Evolutionary conservation across 495 filamentous ascomycete genomes (phyloP), one percentile per base, ranked within the genome.

Genomic region (Aspergillus affinis): DNA sequence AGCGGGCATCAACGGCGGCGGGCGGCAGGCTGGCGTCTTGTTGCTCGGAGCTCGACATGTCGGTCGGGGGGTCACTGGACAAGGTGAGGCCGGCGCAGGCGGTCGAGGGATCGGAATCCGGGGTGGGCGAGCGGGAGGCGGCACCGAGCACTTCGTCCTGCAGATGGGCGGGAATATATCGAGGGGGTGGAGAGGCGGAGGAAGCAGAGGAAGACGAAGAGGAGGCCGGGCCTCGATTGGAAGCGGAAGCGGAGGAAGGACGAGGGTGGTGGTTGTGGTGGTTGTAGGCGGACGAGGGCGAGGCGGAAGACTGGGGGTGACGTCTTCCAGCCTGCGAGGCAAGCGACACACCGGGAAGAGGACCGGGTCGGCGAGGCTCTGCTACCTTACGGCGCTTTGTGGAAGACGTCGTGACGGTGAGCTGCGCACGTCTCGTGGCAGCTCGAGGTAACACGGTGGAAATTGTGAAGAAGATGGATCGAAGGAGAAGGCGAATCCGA

Each of bases 361-460:
- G 48, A 57, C 64, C 63, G 65, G 69, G 71, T 72, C 66, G 73
- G 66, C 69, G 68, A 71, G 80, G 78, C 72, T 82, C 83, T 67
- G 82, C 86, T 75, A 92, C 83, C 83, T 89, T 92, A 74, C 91
- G 84, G 86, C 91, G 92, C 88, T 95, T 95, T 82, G 82, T 82
- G 78, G 88, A 90, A 86, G 90, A 90, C 90, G 89, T 92, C 72
- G 83, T 92, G 89, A 84, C 84, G 76, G 82, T 78, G 88, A 90
- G 88, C 88, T 89, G 88, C 86, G 68, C 77, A 77, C 72, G 67
- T 65, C 61, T 65, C 63, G 75, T 75, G 74, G 75, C 78, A 80
- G 78, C 78, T 80, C 78, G 67, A 65, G 71, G 69, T 64, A 73
- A 65, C 64, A 70, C 64, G 58, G 49, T 62, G 61, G 57, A 47